phyloP scores from a whole-genome alignment of 306 rosid genomes.

The Inga oerstediana region DNA sequence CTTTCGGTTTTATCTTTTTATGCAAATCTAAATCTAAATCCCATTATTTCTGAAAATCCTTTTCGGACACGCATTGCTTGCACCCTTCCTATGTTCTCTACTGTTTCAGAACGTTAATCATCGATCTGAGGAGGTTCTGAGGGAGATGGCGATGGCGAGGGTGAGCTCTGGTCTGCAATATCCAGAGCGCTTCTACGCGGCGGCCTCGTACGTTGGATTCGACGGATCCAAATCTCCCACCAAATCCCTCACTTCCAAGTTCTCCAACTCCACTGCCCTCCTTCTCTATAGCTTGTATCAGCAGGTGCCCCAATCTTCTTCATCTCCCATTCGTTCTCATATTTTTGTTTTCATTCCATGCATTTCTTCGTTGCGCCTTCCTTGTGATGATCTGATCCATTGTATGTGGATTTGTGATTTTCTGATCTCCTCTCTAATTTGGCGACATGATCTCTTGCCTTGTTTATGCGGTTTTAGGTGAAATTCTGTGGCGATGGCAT shows the following conservation, averaged over 20 bases:
- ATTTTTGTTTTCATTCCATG: background rate
- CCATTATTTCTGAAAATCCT: background rate
- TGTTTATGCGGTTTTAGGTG: background rate
- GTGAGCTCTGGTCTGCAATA: constrained; percentile 85
- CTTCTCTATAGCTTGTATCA: constrained; percentile 79
- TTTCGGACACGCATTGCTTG: background rate
- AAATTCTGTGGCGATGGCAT: background rate
- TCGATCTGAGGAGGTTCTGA: constrained; percentile 12
- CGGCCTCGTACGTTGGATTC: constrained; percentile 82
- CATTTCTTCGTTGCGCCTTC: background rate
- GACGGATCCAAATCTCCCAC: constrained; percentile 83
- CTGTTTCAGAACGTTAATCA: background rate
- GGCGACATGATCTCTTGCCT: background rate
- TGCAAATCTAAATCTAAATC: background rate
- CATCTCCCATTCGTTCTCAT: background rate
- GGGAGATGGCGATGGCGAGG: constrained; percentile 65
- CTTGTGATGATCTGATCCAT: constrained; percentile 2
- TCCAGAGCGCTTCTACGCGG: constrained; percentile 95
- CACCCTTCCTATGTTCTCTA: background rate
- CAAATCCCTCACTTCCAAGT: constrained; percentile 74
- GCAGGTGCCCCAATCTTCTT: constrained; percentile 52
- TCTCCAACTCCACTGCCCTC: constrained; percentile 76
- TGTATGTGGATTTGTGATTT: background rate
- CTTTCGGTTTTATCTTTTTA: background rate
- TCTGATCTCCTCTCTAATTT: background rate